These are phyloP conservation scores for Crithidia sp. DNA, from an alignment of 208 protist species.

Conservation along the genomic window DNA sequence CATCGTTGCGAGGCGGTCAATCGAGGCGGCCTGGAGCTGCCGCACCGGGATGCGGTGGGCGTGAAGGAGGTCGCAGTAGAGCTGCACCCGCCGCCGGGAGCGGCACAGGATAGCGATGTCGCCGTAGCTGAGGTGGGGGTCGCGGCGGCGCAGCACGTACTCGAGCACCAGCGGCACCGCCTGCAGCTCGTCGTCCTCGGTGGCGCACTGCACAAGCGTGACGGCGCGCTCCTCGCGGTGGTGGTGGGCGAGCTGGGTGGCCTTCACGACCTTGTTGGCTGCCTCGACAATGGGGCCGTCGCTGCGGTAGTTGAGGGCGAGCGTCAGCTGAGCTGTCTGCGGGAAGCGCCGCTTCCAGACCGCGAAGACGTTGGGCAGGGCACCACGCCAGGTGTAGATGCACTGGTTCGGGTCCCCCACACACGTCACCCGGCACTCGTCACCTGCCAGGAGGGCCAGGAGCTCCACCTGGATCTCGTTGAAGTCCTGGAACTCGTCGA, in stretches of 20 bases:
- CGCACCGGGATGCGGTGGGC: conserved; percentile 54
- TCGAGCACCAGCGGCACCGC: conserved; percentile 56
- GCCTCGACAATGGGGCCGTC: conserved; percentile 67
- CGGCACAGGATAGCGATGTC: conserved; percentile 88
- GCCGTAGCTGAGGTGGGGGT: conserved; percentile 44
- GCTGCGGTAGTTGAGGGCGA: conserved; percentile 89
- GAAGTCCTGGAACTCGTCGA: conserved; percentile 92
- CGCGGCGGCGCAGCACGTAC: conserved; percentile 45
- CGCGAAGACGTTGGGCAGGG: conserved; percentile 65
- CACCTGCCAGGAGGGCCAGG: conserved; percentile 77
- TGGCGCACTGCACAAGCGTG: conserved; percentile 44
- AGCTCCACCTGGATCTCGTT: conserved; percentile 90
- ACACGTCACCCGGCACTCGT: conserved; percentile 84
- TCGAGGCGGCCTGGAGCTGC: conserved; percentile 39
- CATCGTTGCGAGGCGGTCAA: conserved; percentile 45
- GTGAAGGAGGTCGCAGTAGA: conserved; percentile 43
- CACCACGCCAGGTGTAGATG: conserved; percentile 91
- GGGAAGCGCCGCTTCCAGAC: conserved; percentile 83
- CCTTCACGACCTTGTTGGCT: conserved; percentile 58
- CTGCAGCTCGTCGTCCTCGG: conserved; percentile 42
- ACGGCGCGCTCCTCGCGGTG: conserved; percentile 39
- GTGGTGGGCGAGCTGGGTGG: conserved; percentile 51
- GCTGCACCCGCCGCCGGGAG: conserved; percentile 51
- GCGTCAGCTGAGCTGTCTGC: conserved; percentile 40
- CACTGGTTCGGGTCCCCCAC: conserved; percentile 90